Conservation (phyloP, 805 yeast genomes). For the Gaillardinia entomophila region DNA sequence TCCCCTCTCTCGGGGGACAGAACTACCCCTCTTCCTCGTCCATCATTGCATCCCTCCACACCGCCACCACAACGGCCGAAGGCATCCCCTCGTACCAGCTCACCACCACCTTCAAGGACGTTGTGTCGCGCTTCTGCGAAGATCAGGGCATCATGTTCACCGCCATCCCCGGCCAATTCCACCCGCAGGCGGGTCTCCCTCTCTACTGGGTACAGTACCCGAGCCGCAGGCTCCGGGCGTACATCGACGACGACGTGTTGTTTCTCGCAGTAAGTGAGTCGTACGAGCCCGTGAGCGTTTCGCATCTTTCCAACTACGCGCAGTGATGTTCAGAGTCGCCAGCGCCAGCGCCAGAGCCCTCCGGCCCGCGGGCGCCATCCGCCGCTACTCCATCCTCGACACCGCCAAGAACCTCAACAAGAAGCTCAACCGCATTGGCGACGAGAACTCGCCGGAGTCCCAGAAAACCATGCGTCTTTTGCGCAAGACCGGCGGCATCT, state of each 20-base stretch:
- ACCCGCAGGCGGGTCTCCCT: constrained; percentile 34
- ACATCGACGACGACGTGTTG: constrained; percentile 61
- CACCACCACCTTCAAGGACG: constrained; percentile 53
- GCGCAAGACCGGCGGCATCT: constrained; percentile 12
- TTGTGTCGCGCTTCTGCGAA: constrained; percentile 57
- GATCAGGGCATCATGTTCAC: constrained; percentile 40
- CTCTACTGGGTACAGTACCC: constrained; percentile 36
- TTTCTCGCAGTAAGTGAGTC: constrained; percentile 37
- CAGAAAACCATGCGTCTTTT: constrained; percentile 18
- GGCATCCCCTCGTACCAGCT: constrained; percentile 41
- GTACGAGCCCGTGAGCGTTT: constrained; percentile 40
- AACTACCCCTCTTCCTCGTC: background rate
- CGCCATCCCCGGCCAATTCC: constrained; percentile 23
- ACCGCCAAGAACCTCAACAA: constrained; percentile 16
- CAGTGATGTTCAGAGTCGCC: background rate
- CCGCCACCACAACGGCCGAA: constrained; percentile 2
- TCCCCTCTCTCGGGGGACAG: background rate
- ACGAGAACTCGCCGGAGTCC: constrained; percentile 26
- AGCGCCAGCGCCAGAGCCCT: too few species aligned
- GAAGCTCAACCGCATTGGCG: constrained; percentile 24
- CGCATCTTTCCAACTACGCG: constrained; percentile 8
- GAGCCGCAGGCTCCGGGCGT: constrained; percentile 32
- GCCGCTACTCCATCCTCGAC: background rate
- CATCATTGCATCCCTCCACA: background rate
- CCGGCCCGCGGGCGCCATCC: too few species aligned